Conservation (phyloP, 352 stramenopile genomes). For the Phytophthora meadii region DNA sequence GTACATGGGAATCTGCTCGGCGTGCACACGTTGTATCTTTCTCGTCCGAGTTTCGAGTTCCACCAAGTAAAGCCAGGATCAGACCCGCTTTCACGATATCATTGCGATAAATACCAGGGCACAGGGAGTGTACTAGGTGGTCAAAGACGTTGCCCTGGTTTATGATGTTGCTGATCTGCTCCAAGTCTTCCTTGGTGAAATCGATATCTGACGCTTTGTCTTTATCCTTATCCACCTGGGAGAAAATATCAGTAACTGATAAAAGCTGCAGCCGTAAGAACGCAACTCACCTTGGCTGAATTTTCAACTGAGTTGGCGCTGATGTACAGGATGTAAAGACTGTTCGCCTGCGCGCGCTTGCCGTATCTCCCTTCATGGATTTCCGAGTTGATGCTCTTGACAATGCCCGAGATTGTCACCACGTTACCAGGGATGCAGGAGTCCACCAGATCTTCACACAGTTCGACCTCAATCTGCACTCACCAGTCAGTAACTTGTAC, state of each 20-base stretch:
- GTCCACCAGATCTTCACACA: slow-evolving; percentile 95
- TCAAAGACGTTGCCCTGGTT: slow-evolving; percentile 92
- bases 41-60: slow-evolving; percentile 80
- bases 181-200: slow-evolving; percentile 93
- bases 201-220: slow-evolving; percentile 65
- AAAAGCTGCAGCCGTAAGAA: not conserved
- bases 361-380: slow-evolving; percentile 87
- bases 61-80: slow-evolving; percentile 95
- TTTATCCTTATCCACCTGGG: slow-evolving; percentile 48
- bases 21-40: slow-evolving; percentile 73
- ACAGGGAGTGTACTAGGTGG: slow-evolving; percentile 95
- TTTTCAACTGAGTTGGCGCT: slow-evolving; percentile 92
- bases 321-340: slow-evolving; percentile 95
- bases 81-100: slow-evolving; percentile 98
- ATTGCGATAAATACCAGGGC: slow-evolving; percentile 97
- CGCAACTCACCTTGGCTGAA: slow-evolving; percentile 50
- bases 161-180: slow-evolving; percentile 92
- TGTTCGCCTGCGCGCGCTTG: slow-evolving; percentile 92
- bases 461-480: slow-evolving; percentile 86
- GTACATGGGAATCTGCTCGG: slow-evolving; percentile 94
- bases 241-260: not conserved
- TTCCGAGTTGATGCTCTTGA: slow-evolving; percentile 96
- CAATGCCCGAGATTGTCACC: slow-evolving; percentile 92
- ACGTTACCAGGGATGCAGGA: slow-evolving; percentile 96
- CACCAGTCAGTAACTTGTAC: not conserved